Percentiles rank a stretch among this genome's conserved stretches.
phyloP scores from a whole-genome alignment of 2,329 filamentous ascomycete genomes.

The Fusarium oxysporum region DNA sequence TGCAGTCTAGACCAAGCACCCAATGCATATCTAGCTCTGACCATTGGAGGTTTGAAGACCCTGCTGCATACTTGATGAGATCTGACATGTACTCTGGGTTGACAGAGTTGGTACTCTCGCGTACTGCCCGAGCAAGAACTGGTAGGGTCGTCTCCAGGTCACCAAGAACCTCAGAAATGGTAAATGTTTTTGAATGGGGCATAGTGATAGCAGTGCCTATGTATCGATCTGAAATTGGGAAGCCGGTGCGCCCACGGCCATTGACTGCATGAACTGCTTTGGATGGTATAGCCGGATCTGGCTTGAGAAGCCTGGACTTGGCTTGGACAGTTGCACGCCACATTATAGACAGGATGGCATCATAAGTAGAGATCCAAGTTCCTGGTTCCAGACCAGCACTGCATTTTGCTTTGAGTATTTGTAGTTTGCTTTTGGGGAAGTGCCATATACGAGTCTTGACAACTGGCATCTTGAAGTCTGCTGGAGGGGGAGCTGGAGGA shows the following conservation, averaged over 20 bases:
- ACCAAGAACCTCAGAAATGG: not conserved
- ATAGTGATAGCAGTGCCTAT: constrained; percentile 10
- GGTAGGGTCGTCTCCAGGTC: not conserved
- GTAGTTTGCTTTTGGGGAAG: constrained; percentile 10
- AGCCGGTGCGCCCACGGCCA: constrained; percentile 1
- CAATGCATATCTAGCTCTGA: constrained; percentile 6
- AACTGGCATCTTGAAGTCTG: constrained; percentile 23
- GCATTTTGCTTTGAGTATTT: constrained; percentile 2
- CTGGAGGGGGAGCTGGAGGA: not conserved
- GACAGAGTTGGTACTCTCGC: constrained; percentile 11
- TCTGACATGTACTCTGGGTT: not conserved
- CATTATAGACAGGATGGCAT: constrained; percentile 19
- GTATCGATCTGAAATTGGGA: constrained; percentile 16
- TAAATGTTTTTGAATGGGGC: not conserved
- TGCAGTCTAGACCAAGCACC: not conserved
- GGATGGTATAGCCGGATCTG: not conserved
- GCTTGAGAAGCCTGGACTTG: constrained; percentile 12
- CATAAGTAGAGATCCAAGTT: constrained; percentile 28
- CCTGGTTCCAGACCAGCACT: not conserved
- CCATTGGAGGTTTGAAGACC: not conserved
- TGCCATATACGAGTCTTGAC: constrained; percentile 24
- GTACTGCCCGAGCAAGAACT: not conserved
- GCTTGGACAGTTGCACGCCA: constrained; percentile 24
- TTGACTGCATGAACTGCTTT: constrained; percentile 31
- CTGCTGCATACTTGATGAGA: constrained; percentile 9